Conservation (phyloP, 106 monocot species). For the Triglochin maritima region DNA sequence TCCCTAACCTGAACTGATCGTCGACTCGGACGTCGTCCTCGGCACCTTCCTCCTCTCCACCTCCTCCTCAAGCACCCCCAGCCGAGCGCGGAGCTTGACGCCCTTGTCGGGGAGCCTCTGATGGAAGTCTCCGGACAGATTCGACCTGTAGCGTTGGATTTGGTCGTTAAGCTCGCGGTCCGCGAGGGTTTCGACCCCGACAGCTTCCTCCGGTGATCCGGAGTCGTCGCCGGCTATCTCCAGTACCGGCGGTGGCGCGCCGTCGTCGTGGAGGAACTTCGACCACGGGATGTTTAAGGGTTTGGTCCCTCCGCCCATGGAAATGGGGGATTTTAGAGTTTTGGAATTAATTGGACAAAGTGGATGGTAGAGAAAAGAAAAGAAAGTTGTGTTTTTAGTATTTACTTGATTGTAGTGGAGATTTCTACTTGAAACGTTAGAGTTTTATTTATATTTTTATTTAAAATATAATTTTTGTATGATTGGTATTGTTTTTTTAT, state of each 20-base stretch:
- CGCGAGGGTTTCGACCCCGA: background rate
- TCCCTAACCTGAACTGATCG: background rate
- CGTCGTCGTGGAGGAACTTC: background rate
- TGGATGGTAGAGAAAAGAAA: background rate
- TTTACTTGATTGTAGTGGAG: background rate
- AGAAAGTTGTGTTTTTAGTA: background rate
- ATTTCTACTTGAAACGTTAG: background rate
- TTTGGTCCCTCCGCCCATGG: background rate
- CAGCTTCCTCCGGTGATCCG: background rate
- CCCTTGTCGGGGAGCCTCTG: conserved; percentile 10
- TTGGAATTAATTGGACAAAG: background rate
- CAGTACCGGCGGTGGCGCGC: background rate
- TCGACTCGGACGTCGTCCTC: background rate
- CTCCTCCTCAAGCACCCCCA: conserved; percentile 2
- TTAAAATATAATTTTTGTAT: background rate
- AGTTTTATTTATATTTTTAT: background rate
- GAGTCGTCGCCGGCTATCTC: background rate
- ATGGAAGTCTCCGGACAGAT: background rate
- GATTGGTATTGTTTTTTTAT: background rate
- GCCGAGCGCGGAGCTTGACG: background rate
- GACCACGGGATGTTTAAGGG: conserved; percentile 10
- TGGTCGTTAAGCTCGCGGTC: conserved; percentile 1
- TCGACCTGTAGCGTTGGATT: background rate
- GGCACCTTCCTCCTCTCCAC: background rate
- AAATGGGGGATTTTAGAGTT: background rate